phyloP scores from a whole-genome alignment of 192 early-diverging fungal species.

The Podila horticola region DNA sequence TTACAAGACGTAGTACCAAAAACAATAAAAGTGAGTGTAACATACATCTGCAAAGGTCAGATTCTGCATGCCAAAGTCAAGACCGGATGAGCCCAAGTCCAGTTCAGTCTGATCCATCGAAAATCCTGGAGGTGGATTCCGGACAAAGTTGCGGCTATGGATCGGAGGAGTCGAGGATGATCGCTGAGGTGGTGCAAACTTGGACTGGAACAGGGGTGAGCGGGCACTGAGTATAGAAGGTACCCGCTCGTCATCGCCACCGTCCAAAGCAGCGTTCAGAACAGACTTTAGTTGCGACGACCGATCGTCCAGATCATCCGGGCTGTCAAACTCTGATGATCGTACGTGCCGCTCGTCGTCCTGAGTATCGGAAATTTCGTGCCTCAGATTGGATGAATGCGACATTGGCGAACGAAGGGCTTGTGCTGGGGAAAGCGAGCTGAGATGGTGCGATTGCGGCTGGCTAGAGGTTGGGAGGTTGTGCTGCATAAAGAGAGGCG shows the following conservation, averaged over 20 bases:
- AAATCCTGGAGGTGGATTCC: conserved; percentile 51
- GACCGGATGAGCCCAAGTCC: conserved; percentile 52
- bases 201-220: conserved; percentile 50
- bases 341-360: conserved; percentile 43
- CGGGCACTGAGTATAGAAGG: conserved; percentile 22
- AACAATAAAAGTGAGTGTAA: background rate
- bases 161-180: conserved; percentile 76
- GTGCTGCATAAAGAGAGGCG: conserved; percentile 59
- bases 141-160: conserved; percentile 58
- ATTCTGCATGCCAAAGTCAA: conserved; percentile 64
- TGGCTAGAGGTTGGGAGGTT: conserved; percentile 47
- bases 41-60: conserved; percentile 53
- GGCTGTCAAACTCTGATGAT: conserved; percentile 7
- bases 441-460: conserved; percentile 47
- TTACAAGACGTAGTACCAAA: no score
- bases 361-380: conserved; percentile 46
- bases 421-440: conserved; percentile 35
- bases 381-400: conserved; percentile 34
- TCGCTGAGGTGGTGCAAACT: conserved; percentile 66
- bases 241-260: conserved; percentile 64
- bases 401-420: conserved; percentile 44
- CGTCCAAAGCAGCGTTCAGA: conserved; percentile 69
- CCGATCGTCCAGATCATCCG: conserved; percentile 38
- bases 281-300: conserved; percentile 64
- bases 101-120: conserved; percentile 44